Evolutionary conservation across 768 basidiomycete species (phyloP), one percentile per base, ranked within the genome.

Genomic region (Rossbeevera mucosa): DNA sequence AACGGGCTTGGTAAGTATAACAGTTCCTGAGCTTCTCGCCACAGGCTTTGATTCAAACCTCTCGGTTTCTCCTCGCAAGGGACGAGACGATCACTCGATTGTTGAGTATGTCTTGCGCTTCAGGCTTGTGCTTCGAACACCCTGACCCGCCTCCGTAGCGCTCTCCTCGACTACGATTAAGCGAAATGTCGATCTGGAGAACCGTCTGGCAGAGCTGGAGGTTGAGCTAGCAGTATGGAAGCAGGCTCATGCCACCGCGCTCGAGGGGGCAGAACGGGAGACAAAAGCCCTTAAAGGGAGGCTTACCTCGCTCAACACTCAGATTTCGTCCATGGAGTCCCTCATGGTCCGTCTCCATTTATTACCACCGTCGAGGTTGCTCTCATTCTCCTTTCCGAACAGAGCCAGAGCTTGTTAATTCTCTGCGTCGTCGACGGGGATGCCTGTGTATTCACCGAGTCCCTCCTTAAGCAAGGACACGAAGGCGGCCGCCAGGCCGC

Each of bases 381-480:
- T 50, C 44, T 61, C 51, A 57, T 38, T 25, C 4, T 54, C 28
- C 3, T 22, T 38, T 40, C 44, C 18, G 47, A 51, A 51, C 67
- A 86, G 82, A 79, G 74, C 58, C 81, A 82, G 68, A 76, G 79
- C 57, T 79, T 85, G 40, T 77, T 89, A 59, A 82, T 90, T 53
- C 76, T 88, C 58, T 87, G 86, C 62, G 78, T 86, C 57, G 76
- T 91, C 60, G 85, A 90, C 59, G 88, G 85, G 33, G 82, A 88
- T 64, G 79, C 80, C 44, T 80, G 81, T 56, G 70, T 88, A 58
- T 90, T 91, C 72, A 73, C 74, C 50, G 76, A 74, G 44, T 71
- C 80, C 18, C 74, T 85, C 52, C 69, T 91, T 36, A 64, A 62
- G 26, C 81, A 83, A 65, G 88, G 87, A 7, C 79, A 80, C 44